These are phyloP conservation scores for Phytomonas sp. DNA, from an alignment of 208 protist species.

Conservation along the genomic window DNA sequence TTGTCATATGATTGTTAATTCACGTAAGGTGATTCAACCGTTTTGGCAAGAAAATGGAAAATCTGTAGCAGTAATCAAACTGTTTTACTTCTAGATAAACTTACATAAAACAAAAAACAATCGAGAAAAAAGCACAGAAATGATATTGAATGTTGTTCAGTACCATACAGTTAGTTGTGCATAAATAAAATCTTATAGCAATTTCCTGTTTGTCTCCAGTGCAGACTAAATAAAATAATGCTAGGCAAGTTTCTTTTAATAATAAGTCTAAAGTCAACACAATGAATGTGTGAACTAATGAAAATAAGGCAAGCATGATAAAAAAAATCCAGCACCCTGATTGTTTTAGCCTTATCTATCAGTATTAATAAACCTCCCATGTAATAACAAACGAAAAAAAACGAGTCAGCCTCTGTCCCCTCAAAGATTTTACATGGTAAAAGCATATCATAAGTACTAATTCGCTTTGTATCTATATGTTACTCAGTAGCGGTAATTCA, in stretches of 20 bases:
- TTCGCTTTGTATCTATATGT: not conserved
- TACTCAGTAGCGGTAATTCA: constrained; percentile 59
- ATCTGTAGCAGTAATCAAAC: not conserved
- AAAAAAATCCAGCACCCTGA: not conserved
- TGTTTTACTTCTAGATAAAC: not conserved
- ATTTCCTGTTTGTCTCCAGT: not conserved
- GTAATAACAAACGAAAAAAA: not conserved
- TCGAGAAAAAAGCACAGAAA: not conserved
- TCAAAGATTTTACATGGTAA: not conserved
- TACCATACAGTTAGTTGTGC: not conserved
- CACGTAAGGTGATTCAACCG: not conserved
- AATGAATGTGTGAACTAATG: not conserved
- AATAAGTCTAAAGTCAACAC: not conserved
- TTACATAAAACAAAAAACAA: not conserved
- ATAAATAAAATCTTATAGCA: not conserved
- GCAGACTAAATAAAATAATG: not conserved
- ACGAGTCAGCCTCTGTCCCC: not conserved
- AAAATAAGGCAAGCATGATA: constrained; percentile 5
- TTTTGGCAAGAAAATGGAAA: not conserved
- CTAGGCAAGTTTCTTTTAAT: not conserved
- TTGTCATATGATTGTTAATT: not conserved
- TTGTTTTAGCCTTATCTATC: not conserved
- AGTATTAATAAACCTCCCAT: not conserved
- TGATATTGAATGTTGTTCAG: not conserved
- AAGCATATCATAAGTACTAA: constrained; percentile 5